Evolutionary conservation across 1,284 basidiomycete species (phyloP).

Genomic region (Cystobasidium pallidum): DNA sequence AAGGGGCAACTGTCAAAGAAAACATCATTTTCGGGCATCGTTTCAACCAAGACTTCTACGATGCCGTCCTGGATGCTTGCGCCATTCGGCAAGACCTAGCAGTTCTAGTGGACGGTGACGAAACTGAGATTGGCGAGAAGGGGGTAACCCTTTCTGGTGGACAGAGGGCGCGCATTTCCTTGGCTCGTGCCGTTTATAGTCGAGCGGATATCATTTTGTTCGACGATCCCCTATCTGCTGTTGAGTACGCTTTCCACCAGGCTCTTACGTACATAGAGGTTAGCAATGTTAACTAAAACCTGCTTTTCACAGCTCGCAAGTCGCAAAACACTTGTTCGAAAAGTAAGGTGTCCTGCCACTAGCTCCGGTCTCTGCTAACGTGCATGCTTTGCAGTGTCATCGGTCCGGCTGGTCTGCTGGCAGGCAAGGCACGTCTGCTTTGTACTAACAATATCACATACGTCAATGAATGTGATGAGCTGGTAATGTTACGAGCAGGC

Average conservation of each 20-base stretch:
- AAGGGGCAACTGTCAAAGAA: conserved; percentile 67
- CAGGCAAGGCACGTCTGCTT: conserved; percentile 80
- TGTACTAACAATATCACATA: conserved; percentile 90
- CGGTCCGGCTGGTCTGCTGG: conserved; percentile 81
- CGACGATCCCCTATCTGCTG: conserved; percentile 63
- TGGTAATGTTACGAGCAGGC: conserved; percentile 79
- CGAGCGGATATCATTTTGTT: conserved; percentile 68
- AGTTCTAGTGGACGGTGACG: conserved; percentile 70
- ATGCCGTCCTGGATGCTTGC: conserved; percentile 66
- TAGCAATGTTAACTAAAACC: too few relatives aligned
- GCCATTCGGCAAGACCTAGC: conserved; percentile 79
- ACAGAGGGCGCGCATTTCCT: conserved; percentile 74
- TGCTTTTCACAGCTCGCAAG: conserved; percentile 50
- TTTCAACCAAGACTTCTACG: conserved; percentile 69
- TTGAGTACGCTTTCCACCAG: conserved; percentile 64
- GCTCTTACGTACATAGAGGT: too few relatives aligned
- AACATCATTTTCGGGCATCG: conserved; percentile 89
- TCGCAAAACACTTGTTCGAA: conserved; percentile 64
- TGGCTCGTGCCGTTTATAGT: conserved; percentile 79
- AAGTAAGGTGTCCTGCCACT: conserved; percentile 56
- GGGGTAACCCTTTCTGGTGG: conserved; percentile 63
- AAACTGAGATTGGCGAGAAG: conserved; percentile 78
- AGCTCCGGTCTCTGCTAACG: conserved; percentile 45
- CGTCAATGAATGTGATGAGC: conserved; percentile 75
- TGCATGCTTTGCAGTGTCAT: conserved; percentile 63